Evolutionary conservation across 441 rosid species (phyloP).

Genomic region (Adansonia grandidieri): DNA sequence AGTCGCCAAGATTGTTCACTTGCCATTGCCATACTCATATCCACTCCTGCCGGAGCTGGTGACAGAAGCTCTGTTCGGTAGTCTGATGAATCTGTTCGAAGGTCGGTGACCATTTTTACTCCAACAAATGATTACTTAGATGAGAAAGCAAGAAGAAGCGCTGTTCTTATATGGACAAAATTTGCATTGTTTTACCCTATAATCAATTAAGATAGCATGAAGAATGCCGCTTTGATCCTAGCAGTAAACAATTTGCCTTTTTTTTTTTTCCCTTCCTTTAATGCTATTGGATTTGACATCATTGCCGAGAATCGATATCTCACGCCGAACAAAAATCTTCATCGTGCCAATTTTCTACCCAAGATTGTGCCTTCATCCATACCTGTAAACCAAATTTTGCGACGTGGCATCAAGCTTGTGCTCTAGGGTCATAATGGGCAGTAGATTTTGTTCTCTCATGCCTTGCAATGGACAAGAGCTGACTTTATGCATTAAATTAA

Average conservation of each 20-base stretch:
- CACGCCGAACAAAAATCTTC: neutral
- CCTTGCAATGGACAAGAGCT: neutral
- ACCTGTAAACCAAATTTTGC: too few relatives aligned
- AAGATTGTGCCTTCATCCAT: too few relatives aligned
- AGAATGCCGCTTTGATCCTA: conserved; percentile 25
- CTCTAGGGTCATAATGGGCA: too few relatives aligned
- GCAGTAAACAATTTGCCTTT: neutral
- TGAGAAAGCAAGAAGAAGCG: neutral
- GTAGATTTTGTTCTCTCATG: too few relatives aligned
- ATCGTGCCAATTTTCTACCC: too few relatives aligned
- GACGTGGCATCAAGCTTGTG: neutral
- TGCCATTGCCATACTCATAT: neutral
- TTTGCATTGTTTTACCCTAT: neutral
- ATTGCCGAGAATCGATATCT: neutral
- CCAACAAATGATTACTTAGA: neutral
- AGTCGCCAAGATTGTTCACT: conserved; percentile 49
- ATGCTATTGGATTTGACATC: neutral
- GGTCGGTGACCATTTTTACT: conserved; percentile 25
- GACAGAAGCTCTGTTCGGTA: conserved; percentile 45
- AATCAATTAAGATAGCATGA: conserved; percentile 23
- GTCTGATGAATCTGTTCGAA: conserved; percentile 27
- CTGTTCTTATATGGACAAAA: neutral
- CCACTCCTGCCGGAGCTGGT: conserved; percentile 28
- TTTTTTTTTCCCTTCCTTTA: neutral
- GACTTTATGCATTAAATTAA: neutral